Base-by-base conservation (phyloP, 2,329 filamentous ascomycete genomes). In the Colletotrichum chlorophyti region DNA sequence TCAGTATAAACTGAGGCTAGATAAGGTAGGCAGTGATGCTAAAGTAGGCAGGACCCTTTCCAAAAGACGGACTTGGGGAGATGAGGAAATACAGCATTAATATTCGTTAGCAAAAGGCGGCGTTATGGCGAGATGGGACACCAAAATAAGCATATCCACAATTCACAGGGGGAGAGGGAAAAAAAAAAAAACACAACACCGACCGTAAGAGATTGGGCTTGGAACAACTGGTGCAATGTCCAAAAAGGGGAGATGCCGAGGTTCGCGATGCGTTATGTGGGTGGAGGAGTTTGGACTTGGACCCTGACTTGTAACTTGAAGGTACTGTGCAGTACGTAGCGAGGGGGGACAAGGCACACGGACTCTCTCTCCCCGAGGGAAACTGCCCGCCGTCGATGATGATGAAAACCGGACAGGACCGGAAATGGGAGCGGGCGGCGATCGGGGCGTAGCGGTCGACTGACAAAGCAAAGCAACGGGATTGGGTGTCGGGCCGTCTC, bases 171-270 rank as follows among this genome's bases (percentile, higher is more conserved):
- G 17, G 35, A 38, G 8, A 38, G 21, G 12, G 15, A 38, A n/a
- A 38, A 7, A 14, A n/a, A 38, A 38, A 19, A 12, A 38, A 38
- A 11, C 24, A 12, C 23, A 12, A 24, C 10, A 21, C 24, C 29
- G 12, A 17, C n/a, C n/a, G n/a, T n/a, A n/a, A n/a, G n/a, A 27
- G 42, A 31, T n/a, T 46, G 15, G 37, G 31, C n/a, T n/a, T n/a
- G n/a, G 23, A 49, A 17, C 21, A 23, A 45, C n/a, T n/a, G n/a
- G 55, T 19, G 51, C 23, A 55, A 55, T 59, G 43, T 55, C 55
- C 55, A 51, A 55, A 43, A 24, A 11, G 9, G 21, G 21, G 37
- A 54, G 42, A 58, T 58, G 54, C 55, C 55, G 55, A 59, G 55
- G 55, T 35, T 49, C 55, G 14, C 32, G 31, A 49, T 38, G 14